phyloP scores from a whole-genome alignment of 345 rosid species.

The Bruguiera gymnorhiza region DNA sequence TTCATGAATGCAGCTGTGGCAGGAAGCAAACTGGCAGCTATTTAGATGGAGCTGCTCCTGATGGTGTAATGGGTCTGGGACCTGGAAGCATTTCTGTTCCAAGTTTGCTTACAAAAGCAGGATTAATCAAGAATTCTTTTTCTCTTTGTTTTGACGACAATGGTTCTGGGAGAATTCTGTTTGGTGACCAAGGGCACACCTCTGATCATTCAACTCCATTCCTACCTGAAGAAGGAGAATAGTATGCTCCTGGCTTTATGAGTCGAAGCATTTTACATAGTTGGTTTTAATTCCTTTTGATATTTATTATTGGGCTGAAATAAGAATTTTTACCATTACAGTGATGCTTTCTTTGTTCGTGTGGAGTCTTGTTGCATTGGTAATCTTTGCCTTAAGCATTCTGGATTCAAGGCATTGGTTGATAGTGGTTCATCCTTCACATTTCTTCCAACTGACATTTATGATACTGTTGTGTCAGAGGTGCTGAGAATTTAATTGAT shows the following conservation, averaged over 20 bases:
- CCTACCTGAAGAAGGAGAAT: conserved; percentile 19
- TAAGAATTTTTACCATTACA: conserved; percentile 9
- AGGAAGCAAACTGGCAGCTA: conserved; percentile 23
- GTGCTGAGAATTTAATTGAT: conserved; percentile 8
- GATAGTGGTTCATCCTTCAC: conserved; percentile 40
- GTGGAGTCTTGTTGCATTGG: conserved; percentile 33
- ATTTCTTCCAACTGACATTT: conserved; percentile 25
- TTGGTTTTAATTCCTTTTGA: neutral
- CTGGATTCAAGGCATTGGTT: conserved; percentile 32
- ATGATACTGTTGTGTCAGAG: conserved; percentile 24
- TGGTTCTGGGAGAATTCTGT: conserved; percentile 26
- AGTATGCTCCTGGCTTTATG: conserved; percentile 11
- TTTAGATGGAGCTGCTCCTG: conserved; percentile 25
- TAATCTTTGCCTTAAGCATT: conserved; percentile 24
- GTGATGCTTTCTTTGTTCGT: conserved; percentile 23
- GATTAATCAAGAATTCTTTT: conserved; percentile 22
- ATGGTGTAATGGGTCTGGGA: conserved; percentile 21
- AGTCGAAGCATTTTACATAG: neutral
- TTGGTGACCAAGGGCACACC: conserved; percentile 26
- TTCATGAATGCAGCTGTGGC: conserved; percentile 10
- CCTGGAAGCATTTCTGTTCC: conserved; percentile 19
- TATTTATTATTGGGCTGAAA: neutral
- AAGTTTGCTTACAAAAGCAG: conserved; percentile 14
- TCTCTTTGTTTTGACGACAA: conserved; percentile 28
- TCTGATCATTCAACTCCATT: conserved; percentile 27